Percentiles rank a stretch among this genome's conserved stretches.
phyloP scores from a whole-genome alignment of 176 grass and related monocot genomes.

The Thalia dealbata region DNA sequence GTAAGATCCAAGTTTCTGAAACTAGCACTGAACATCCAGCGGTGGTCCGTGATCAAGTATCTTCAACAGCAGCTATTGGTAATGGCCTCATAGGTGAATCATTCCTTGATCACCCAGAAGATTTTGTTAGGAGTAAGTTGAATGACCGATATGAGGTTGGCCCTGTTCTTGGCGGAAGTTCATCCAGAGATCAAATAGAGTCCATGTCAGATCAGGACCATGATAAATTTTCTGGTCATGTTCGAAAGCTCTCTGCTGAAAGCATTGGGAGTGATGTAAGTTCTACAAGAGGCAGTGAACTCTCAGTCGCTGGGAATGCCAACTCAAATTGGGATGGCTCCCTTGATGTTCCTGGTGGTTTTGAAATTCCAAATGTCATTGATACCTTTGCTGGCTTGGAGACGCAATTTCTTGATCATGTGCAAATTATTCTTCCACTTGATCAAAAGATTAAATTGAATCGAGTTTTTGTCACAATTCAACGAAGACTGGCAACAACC shows the following conservation, averaged over 20 bases:
- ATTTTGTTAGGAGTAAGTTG: constrained; percentile 21
- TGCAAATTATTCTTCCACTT: constrained; percentile 71
- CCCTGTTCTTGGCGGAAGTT: constrained; percentile 33
- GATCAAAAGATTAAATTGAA: constrained; percentile 77
- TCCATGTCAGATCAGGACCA: constrained; percentile 40
- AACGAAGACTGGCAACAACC: constrained; percentile 65
- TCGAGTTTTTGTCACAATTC: constrained; percentile 72
- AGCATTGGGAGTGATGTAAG: constrained; percentile 89
- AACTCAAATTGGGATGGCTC: constrained; percentile 62
- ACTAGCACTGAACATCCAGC: constrained; percentile 23
- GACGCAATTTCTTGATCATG: constrained; percentile 40
- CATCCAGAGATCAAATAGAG: constrained; percentile 23
- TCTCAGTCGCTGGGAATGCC: constrained; percentile 52
- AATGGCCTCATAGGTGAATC: constrained; percentile 48
- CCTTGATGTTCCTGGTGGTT: constrained; percentile 39
- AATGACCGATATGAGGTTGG: constrained; percentile 24
- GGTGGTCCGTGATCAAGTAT: constrained; percentile 9
- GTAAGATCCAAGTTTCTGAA: constrained; percentile 20
- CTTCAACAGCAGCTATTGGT: constrained; percentile 36
- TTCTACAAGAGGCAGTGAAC: constrained; percentile 84
- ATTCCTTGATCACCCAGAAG: constrained; percentile 32
- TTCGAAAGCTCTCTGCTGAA: constrained; percentile 77
- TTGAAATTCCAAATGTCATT: constrained; percentile 48
- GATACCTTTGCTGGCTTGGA: constrained; percentile 46
- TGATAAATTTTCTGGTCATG: constrained; percentile 44